Conservation (phyloP, 345 rosid genomes). For the Lumnitzera racemosa region DNA sequence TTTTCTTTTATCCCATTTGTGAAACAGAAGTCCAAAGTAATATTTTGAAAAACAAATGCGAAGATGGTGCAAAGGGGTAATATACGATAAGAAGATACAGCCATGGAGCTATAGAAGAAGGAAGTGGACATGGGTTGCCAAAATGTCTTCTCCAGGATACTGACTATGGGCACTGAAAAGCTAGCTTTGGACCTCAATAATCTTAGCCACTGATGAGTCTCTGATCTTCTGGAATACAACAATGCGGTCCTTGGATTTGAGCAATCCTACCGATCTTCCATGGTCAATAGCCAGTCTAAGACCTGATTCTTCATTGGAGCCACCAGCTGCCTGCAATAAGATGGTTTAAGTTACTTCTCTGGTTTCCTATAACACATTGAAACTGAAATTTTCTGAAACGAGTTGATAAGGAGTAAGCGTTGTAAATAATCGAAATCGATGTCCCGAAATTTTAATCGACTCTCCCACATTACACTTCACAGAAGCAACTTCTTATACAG, state of each 20-base stretch:
- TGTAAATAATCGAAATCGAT: no score
- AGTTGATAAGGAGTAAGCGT: no score
- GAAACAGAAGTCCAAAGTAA: no score
- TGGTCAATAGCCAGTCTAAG: conserved; percentile 16
- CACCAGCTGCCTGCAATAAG: not conserved
- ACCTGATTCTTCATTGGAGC: conserved; percentile 12
- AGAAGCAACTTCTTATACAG: not conserved
- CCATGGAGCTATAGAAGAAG: no score
- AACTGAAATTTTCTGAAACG: no score
- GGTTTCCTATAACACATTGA: no score
- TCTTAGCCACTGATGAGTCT: conserved; percentile 17
- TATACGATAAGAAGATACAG: not conserved
- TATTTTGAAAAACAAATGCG: no score
- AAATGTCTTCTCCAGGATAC: not conserved
- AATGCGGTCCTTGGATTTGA: conserved; percentile 11
- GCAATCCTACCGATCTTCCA: conserved; percentile 12
- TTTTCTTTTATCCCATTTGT: no score
- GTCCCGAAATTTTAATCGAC: no score
- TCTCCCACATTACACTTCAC: no score
- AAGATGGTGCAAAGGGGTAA: not conserved
- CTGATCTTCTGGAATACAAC: conserved; percentile 20
- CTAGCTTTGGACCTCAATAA: conserved; percentile 10
- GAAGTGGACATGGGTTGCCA: not conserved
- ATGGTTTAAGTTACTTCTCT: not conserved
- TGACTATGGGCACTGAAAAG: not conserved